phyloP scores from a whole-genome alignment of 1,284 basidiomycete genomes.

The Anthracocystis setariae region DNA sequence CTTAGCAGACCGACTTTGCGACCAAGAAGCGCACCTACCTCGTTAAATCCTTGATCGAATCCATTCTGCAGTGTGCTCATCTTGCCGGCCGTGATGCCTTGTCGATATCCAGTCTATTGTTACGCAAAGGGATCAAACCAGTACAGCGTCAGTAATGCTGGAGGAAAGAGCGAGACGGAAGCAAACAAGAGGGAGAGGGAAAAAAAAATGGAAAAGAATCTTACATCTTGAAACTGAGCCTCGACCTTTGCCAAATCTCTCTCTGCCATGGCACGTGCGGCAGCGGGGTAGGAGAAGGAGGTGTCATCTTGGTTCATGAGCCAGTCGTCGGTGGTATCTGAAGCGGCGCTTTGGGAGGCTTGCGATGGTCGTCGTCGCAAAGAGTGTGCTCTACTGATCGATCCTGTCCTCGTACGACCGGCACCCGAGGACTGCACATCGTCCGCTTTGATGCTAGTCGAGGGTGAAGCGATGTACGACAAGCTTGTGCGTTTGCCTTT shows the following conservation, averaged over 20 bases:
- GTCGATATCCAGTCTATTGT: conserved; percentile 80
- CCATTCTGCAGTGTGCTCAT: conserved; percentile 80
- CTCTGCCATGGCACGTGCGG: conserved; percentile 36
- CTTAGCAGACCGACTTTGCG: conserved; percentile 77
- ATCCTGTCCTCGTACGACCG: conserved; percentile 17
- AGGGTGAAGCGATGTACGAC: conserved; percentile 41
- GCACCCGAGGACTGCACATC: conserved; percentile 10
- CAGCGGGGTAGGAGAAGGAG: conserved; percentile 4
- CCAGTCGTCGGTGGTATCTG: conserved; percentile 47
- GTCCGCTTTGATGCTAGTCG: conserved; percentile 13
- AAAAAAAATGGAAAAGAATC: conserved; percentile 6
- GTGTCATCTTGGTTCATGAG: conserved; percentile 46
- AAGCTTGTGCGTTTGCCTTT: conserved; percentile 37
- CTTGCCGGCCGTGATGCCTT: conserved; percentile 86
- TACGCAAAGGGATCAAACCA: not conserved
- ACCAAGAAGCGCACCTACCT: conserved; percentile 78
- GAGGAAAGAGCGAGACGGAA: no score
- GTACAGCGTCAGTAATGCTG: not conserved
- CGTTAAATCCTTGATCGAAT: conserved; percentile 81
- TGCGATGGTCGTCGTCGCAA: conserved; percentile 20
- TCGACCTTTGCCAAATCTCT: conserved; percentile 49
- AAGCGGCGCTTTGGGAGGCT: conserved; percentile 9
- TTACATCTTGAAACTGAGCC: conserved; percentile 52
- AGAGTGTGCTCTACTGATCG: conserved; percentile 15
- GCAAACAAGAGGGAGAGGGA: no score